These are phyloP conservation scores for Rhizopogon rudus DNA, from an alignment of 768 basidiomycete species.

Conservation along the genomic window DNA sequence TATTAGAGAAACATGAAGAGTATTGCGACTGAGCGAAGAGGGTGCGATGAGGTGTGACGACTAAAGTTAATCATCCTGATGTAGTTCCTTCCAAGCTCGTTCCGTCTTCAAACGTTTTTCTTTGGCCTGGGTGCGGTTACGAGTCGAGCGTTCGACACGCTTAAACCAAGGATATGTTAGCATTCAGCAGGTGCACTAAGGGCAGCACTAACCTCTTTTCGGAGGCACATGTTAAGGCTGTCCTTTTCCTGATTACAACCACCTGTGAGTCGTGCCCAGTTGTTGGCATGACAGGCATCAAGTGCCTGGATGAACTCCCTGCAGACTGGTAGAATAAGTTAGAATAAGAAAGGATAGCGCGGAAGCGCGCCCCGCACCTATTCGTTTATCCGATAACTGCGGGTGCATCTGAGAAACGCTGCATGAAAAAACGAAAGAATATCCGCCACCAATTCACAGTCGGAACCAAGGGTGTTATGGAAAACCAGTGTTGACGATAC, in stretches of 20 bases:
- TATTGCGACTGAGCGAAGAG: neutral
- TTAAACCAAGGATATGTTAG: constrained; percentile 22
- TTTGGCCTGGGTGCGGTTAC: constrained; percentile 59
- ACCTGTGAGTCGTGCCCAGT: constrained; percentile 63
- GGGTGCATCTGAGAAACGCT: constrained; percentile 51
- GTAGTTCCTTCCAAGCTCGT: constrained; percentile 58
- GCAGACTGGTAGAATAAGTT: constrained; percentile 45
- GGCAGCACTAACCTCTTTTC: constrained; percentile 51
- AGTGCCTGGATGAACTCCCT: constrained; percentile 75
- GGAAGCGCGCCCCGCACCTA: constrained; percentile 31
- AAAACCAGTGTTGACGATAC: neutral
- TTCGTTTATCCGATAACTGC: constrained; percentile 63
- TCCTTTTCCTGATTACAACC: constrained; percentile 67
- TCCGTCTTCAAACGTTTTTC: constrained; percentile 51
- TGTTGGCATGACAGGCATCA: constrained; percentile 59
- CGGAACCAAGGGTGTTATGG: constrained; percentile 1
- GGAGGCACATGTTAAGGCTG: constrained; percentile 64
- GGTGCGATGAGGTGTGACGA: neutral
- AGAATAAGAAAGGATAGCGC: neutral
- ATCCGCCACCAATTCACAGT: neutral
- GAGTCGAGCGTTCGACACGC: constrained; percentile 54
- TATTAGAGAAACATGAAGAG: neutral
- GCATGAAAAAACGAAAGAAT: neutral
- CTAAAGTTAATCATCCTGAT: constrained; percentile 34
- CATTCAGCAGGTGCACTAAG: neutral